Evolutionary conservation across 495 filamentous ascomycete species (phyloP).

Genomic region (Penicillium nucicola): DNA sequence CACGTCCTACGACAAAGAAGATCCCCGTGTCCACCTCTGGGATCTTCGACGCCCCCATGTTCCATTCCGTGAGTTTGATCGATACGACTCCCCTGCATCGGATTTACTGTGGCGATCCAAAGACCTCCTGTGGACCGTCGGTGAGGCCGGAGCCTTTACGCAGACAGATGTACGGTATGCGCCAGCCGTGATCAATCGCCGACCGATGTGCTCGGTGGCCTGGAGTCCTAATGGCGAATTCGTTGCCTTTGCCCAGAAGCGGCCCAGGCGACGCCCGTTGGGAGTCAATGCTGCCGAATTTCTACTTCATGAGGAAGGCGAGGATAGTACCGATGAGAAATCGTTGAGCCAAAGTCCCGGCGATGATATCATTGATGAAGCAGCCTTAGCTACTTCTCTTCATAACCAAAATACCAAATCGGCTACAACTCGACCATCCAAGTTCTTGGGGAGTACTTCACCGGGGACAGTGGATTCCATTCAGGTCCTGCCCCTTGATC

Average conservation of each 20-base stretch:
- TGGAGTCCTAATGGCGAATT: slow-evolving; percentile 47
- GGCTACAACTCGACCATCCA: slow-evolving; percentile 31
- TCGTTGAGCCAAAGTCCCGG: slow-evolving; percentile 62
- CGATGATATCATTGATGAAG: slow-evolving; percentile 61
- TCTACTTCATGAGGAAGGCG: slow-evolving; percentile 28
- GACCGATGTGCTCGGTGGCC: slow-evolving; percentile 42
- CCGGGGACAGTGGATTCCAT: slow-evolving; percentile 48
- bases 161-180: slow-evolving; percentile 87
- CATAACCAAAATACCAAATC: slow-evolving; percentile 38
- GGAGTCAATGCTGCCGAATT: slow-evolving; percentile 36
- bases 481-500: slow-evolving; percentile 56
- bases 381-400: slow-evolving; percentile 49
- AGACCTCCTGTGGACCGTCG: slow-evolving; percentile 88
- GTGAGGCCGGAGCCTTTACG: slow-evolving; percentile 75
- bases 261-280: slow-evolving; percentile 38
- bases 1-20: slow-evolving; percentile 64
- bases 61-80: slow-evolving; percentile 80
- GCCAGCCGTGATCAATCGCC: slow-evolving; percentile 67
- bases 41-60: slow-evolving; percentile 84
- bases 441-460: slow-evolving; percentile 52
- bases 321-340: slow-evolving; percentile 32
- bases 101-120: slow-evolving; percentile 88
- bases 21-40: slow-evolving; percentile 80
- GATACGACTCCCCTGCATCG: slow-evolving; percentile 66
- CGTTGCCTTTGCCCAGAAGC: slow-evolving; percentile 47